Conservation (phyloP, 805 yeast genomes). For the Nadsonia fulvescens region DNA sequence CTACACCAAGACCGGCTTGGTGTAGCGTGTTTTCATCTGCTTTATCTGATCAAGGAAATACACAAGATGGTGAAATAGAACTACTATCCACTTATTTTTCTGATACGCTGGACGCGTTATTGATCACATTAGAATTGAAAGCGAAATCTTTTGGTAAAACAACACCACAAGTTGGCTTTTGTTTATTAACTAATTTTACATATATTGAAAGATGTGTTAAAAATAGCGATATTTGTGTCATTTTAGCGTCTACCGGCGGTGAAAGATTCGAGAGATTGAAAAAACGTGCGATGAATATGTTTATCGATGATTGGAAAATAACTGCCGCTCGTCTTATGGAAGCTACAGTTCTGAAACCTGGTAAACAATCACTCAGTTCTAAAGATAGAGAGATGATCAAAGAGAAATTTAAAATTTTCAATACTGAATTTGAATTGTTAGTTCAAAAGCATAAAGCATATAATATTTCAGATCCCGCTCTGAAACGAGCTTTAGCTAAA, state of each 20-base stretch:
- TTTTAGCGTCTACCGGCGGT: slow-evolving; percentile 41
- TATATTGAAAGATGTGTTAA: slow-evolving; percentile 58
- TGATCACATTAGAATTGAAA: slow-evolving; percentile 43
- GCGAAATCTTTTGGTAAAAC: slow-evolving; percentile 23
- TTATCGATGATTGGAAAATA: slow-evolving; percentile 58
- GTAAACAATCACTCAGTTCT: slow-evolving; percentile 29
- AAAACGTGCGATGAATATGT: slow-evolving; percentile 54
- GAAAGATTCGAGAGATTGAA: slow-evolving; percentile 50
- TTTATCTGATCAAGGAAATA: slow-evolving; percentile 22
- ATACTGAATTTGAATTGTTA: slow-evolving; percentile 65
- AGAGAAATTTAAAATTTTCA: slow-evolving; percentile 70
- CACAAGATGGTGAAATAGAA: slow-evolving; percentile 27
- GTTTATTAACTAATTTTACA: slow-evolving; percentile 51
- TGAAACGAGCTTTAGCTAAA: slow-evolving; percentile 43
- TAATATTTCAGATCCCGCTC: slow-evolving; percentile 44
- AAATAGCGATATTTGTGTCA: slow-evolving; percentile 21
- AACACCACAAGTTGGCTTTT: slow-evolving; percentile 37
- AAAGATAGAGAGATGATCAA: slow-evolving; percentile 70
- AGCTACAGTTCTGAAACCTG: slow-evolving; percentile 48
- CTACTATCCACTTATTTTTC: slow-evolving; percentile 50
- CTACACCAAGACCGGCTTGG: slow-evolving; percentile 38
- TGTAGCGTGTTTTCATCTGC: slow-evolving; percentile 31
- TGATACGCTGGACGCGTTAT: slow-evolving; percentile 62
- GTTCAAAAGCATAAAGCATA: slow-evolving; percentile 46
- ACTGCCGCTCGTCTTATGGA: slow-evolving; percentile 66